These are phyloP conservation scores for Beauveria caledonica DNA, from an alignment of 2,329 filamentous ascomycete species.

Conservation along the genomic window DNA sequence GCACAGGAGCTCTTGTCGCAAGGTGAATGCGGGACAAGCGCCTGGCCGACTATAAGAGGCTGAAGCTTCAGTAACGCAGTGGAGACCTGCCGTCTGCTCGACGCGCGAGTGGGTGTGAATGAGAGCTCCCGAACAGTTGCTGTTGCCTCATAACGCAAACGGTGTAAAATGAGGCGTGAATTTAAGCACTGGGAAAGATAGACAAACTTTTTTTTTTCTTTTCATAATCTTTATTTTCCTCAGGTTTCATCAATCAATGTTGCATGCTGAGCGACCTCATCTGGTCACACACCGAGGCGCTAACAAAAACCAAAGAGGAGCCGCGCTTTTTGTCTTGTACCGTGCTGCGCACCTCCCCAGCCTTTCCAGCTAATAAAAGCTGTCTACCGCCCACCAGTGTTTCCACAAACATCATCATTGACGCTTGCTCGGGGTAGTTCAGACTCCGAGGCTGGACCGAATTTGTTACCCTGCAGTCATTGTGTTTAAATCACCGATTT, in stretches of 20 bases:
- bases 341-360: background rate
- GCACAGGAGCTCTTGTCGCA: constrained; percentile 3
- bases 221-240: no score
- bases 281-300: background rate
- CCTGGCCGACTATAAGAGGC: background rate
- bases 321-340: background rate
- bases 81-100: background rate
- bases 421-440: background rate
- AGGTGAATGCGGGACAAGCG: background rate
- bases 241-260: background rate
- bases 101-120: background rate
- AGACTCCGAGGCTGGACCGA: background rate
- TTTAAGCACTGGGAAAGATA: no score
- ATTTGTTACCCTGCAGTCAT: background rate
- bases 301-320: background rate
- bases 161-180: no score
- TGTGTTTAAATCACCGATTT: background rate
- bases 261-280: background rate
- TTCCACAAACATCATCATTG: background rate
- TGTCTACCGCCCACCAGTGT: background rate
- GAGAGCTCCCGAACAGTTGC: background rate
- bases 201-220: background rate
- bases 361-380: constrained; percentile 1
- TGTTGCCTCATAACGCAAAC: no score
- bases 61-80: constrained; percentile 9